phyloP scores from a whole-genome alignment of 140 eudicot species.

The Senecio squalidus region DNA sequence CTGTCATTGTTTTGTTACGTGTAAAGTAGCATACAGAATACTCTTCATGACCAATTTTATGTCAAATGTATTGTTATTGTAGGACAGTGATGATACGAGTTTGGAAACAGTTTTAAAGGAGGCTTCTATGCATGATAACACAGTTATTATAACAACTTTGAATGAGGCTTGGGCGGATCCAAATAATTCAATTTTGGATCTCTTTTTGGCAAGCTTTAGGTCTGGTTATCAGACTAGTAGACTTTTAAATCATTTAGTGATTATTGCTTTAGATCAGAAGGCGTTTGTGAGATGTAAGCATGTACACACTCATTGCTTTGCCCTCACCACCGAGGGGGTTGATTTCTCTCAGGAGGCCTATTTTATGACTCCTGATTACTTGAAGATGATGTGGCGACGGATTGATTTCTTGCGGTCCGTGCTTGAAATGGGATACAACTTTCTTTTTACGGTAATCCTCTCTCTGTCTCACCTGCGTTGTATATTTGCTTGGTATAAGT shows the following conservation, averaged over 20 bases:
- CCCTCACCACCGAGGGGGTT: slow-evolving; percentile 46
- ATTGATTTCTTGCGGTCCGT: slow-evolving; percentile 57
- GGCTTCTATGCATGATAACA: slow-evolving; percentile 58
- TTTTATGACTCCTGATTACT: slow-evolving; percentile 64
- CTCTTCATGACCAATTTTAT: slow-evolving; percentile 3
- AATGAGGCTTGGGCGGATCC: slow-evolving; percentile 75
- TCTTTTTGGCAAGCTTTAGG: slow-evolving; percentile 61
- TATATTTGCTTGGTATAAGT: background rate
- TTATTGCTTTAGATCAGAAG: slow-evolving; percentile 60
- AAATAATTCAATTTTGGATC: slow-evolving; percentile 52
- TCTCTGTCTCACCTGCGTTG: slow-evolving; percentile 10
- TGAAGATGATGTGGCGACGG: slow-evolving; percentile 83
- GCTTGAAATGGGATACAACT: slow-evolving; percentile 73
- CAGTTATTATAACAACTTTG: slow-evolving; percentile 61
- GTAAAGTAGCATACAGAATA: background rate
- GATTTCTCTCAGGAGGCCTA: slow-evolving; percentile 65
- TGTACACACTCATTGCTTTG: slow-evolving; percentile 61
- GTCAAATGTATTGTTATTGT: slow-evolving; percentile 12
- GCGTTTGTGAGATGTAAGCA: slow-evolving; percentile 54
- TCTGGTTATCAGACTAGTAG: slow-evolving; percentile 45
- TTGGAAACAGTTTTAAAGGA: slow-evolving; percentile 45
- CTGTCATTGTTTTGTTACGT: background rate
- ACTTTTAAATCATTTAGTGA: slow-evolving; percentile 65
- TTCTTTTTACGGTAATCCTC: slow-evolving; percentile 58
- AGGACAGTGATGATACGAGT: slow-evolving; percentile 40